These are phyloP conservation scores for Sophora flavescens DNA, from an alignment of 306 rosid genomes.

Conservation along the genomic window DNA sequence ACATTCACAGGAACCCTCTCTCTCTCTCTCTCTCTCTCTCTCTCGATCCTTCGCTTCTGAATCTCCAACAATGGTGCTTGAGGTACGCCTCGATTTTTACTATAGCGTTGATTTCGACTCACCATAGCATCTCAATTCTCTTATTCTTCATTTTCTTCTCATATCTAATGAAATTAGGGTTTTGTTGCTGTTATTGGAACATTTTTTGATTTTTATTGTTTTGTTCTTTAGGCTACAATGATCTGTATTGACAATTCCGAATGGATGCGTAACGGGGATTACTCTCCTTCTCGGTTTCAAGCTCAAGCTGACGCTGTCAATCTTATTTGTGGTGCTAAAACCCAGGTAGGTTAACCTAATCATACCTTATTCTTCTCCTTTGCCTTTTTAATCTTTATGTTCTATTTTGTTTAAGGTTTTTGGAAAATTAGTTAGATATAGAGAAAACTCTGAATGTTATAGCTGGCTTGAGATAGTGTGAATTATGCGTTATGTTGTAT, in stretches of 20 bases:
- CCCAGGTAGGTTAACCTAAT: constrained; percentile 78
- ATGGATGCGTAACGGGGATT: constrained; percentile 99
- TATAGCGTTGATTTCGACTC: neutral
- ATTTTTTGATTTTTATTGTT: neutral
- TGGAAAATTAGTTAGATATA: constrained; percentile 3
- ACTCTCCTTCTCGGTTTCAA: constrained; percentile 85
- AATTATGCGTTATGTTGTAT: constrained; percentile 4
- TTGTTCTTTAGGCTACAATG: constrained; percentile 80
- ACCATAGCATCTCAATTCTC: constrained; percentile 17
- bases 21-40: neutral
- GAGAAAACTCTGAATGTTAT: neutral
- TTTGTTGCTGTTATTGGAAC: constrained; percentile 28
- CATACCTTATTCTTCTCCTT: neutral
- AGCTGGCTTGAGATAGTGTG: constrained; percentile 31
- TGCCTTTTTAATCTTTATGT: neutral
- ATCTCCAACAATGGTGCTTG: constrained; percentile 85
- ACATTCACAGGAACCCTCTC: neutral
- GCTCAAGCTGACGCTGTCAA: constrained; percentile 94
- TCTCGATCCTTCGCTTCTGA: constrained; percentile 37
- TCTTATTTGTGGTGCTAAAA: constrained; percentile 96
- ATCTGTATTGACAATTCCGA: constrained; percentile 96
- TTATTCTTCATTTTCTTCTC: neutral
- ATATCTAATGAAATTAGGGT: constrained; percentile 54
- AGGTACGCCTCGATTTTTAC: constrained; percentile 54
- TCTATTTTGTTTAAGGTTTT: neutral